Conservation (phyloP, 495 filamentous ascomycete genomes). For the Opeltia flavorubescens region DNA sequence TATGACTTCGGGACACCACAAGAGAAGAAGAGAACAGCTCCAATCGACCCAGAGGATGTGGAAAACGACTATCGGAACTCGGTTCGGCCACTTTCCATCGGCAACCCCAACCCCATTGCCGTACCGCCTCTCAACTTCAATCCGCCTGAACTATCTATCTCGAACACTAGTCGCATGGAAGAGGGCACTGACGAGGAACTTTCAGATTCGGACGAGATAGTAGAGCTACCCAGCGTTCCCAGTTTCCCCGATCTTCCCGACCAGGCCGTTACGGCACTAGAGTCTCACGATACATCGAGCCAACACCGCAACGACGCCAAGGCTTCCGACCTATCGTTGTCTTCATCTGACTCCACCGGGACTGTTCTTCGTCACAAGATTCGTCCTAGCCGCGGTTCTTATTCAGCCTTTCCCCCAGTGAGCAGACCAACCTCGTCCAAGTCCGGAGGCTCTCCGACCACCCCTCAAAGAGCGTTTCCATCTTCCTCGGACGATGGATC, state of each 20-base stretch:
- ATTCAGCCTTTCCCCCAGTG: conserved; percentile 14
- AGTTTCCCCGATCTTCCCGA: neutral
- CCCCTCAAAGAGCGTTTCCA: conserved; percentile 5
- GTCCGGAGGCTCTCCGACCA: conserved; percentile 10
- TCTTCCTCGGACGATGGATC: conserved; percentile 5
- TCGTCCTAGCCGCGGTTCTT: conserved; percentile 13
- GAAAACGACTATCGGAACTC: neutral
- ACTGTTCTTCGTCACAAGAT: conserved; percentile 24
- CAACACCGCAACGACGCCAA: conserved; percentile 3
- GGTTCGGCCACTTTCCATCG: neutral
- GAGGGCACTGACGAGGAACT: neutral
- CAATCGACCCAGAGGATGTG: neutral
- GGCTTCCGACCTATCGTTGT: conserved; percentile 28
- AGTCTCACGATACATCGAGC: neutral
- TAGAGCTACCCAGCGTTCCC: conserved; percentile 13
- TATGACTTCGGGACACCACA: neutral
- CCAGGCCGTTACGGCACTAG: neutral
- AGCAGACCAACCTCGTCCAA: conserved; percentile 13
- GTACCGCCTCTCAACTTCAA: neutral
- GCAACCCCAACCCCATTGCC: neutral
- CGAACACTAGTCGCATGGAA: neutral
- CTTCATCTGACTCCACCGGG: conserved; percentile 34
- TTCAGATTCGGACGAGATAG: conserved; percentile 9
- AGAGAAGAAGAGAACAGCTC: neutral
- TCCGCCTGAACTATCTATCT: neutral